phyloP scores from a whole-genome alignment of 176 grass and related monocot genomes.

The Thinopyrum elongatum region DNA sequence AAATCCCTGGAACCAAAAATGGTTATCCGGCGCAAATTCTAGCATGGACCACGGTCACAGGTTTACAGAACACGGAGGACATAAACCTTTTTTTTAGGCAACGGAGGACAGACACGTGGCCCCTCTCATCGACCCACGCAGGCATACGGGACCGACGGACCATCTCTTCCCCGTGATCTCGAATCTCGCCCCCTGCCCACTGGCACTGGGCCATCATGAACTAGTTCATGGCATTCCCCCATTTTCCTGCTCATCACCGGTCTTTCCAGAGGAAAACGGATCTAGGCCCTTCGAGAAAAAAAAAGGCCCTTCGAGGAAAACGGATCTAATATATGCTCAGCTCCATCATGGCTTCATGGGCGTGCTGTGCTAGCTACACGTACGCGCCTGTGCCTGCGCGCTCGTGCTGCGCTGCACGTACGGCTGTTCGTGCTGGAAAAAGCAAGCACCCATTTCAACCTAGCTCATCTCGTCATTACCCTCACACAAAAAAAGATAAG shows the following conservation, averaged over 20 bases:
- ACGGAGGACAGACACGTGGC: background rate
- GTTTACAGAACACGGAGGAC: no score
- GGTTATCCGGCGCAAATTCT: no score
- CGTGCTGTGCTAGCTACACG: background rate
- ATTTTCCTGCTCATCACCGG: background rate
- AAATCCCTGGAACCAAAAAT: no score
- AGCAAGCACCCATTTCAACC: background rate
- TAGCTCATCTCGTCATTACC: background rate
- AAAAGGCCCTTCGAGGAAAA: no score
- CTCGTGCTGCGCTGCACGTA: background rate
- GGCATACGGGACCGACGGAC: background rate
- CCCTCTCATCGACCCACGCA: background rate
- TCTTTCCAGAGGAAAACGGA: background rate
- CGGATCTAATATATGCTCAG: background rate
- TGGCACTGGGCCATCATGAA: background rate
- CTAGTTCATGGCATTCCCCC: background rate
- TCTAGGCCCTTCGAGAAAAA: no score
- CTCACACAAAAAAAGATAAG: no score
- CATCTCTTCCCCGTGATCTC: constrained; percentile 3
- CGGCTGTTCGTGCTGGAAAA: background rate
- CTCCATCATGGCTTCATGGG: background rate
- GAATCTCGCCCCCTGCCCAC: background rate
- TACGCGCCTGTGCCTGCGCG: background rate
- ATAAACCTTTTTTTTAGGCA: no score
- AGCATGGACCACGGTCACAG: no score